Conservation (phyloP, 1,139 yeast species). For the Pneumocystis murina region DNA sequence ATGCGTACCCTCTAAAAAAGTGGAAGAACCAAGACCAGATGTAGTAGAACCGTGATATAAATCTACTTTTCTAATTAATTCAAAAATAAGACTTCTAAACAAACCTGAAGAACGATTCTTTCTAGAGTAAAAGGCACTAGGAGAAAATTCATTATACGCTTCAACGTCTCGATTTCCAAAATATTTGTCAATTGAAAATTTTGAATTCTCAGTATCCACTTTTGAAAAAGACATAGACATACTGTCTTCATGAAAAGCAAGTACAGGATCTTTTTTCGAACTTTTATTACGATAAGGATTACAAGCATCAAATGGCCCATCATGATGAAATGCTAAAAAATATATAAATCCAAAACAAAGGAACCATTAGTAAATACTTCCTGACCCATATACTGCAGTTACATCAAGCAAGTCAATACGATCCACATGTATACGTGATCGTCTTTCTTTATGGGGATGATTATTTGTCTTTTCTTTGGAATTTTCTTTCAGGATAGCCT, state of each 20-base stretch:
- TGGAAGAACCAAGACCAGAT: constrained; percentile 75
- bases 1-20: constrained; percentile 93
- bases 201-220: constrained; percentile 22
- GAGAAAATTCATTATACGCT: constrained; percentile 20
- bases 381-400: constrained; percentile 86
- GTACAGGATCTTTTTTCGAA: constrained; percentile 64
- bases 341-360: constrained; percentile 24
- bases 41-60: constrained; percentile 78
- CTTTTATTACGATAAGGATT: constrained; percentile 88
- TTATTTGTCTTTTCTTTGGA: neutral
- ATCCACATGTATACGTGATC: constrained; percentile 35
- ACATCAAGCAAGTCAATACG: constrained; percentile 91
- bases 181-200: constrained; percentile 16
- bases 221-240: constrained; percentile 61
- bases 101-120: neutral
- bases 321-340: constrained; percentile 57
- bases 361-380: constrained; percentile 18
- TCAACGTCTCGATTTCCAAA: constrained; percentile 24
- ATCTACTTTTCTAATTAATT: constrained; percentile 49
- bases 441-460: constrained; percentile 19
- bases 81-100: constrained; percentile 29
- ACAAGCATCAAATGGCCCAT: constrained; percentile 97
- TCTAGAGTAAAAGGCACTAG: constrained; percentile 1
- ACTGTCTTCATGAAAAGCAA: constrained; percentile 90
- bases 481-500: neutral